Evolutionary conservation across 1,139 yeast species (phyloP).

Genomic region (Nadsonia commutata): DNA sequence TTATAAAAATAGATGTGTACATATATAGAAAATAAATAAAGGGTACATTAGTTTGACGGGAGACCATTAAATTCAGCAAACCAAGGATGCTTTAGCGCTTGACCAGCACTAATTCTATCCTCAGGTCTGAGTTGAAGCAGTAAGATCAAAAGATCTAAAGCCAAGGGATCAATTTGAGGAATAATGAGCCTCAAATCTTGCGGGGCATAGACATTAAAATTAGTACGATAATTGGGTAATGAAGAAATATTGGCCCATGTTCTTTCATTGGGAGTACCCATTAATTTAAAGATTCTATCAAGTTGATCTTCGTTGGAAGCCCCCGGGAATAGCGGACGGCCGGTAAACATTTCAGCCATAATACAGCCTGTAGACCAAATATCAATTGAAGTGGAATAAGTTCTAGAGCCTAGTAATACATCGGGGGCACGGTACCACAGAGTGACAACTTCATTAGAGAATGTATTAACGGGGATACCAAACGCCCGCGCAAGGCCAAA

Average conservation of each 20-base stretch:
- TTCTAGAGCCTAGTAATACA: conserved; percentile 84
- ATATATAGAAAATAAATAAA: not conserved
- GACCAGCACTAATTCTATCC: conserved; percentile 76
- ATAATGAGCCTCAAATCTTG: conserved; percentile 70
- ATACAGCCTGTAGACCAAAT: conserved; percentile 99
- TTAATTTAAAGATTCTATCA: conserved; percentile 69
- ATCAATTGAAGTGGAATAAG: conserved; percentile 90
- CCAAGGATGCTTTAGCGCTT: conserved; percentile 92
- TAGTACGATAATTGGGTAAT: conserved; percentile 71
- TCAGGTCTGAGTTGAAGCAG: conserved; percentile 89
- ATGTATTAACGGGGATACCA: conserved; percentile 95
- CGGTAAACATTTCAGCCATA: conserved; percentile 95
- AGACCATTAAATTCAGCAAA: conserved; percentile 45
- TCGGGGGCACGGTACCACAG: conserved; percentile 98
- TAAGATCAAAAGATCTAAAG: conserved; percentile 62
- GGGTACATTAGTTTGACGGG: not conserved
- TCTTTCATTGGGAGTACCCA: conserved; percentile 94
- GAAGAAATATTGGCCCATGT: conserved; percentile 92
- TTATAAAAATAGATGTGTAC: not conserved
- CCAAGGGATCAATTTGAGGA: conserved; percentile 64
- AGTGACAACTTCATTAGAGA: conserved; percentile 94
- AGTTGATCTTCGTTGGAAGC: conserved; percentile 91
- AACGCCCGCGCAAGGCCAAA: conserved; percentile 95
- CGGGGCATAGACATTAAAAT: conserved; percentile 65
- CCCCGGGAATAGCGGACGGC: conserved; percentile 95